Conservation (phyloP, 495 filamentous ascomycete species). For the Hypomontagnella monticulosa region DNA sequence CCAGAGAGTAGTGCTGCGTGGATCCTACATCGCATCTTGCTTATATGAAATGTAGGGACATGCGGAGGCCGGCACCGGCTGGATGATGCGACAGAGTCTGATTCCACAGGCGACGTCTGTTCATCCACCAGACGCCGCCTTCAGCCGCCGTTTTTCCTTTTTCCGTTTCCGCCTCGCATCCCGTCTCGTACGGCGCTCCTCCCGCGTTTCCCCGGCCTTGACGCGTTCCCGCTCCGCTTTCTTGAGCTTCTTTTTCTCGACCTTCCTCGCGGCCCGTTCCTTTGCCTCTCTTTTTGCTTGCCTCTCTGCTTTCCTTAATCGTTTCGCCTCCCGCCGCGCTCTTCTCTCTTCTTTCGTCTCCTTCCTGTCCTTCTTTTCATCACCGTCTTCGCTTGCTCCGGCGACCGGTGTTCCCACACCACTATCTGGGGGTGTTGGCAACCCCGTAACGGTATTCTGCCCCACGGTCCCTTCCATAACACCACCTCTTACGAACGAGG, state of each 20-base stretch:
- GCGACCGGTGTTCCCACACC: constrained; percentile 47
- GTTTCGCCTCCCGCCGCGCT: constrained; percentile 49
- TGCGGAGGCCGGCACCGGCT: too few relatives aligned
- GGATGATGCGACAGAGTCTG: not conserved
- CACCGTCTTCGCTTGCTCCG: constrained; percentile 24
- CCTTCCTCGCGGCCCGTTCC: constrained; percentile 37
- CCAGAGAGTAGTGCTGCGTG: not conserved
- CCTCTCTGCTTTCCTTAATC: constrained; percentile 51
- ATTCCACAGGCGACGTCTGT: not conserved
- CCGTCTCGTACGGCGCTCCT: constrained; percentile 49
- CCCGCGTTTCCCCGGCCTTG: constrained; percentile 49
- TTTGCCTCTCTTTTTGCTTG: constrained; percentile 44
- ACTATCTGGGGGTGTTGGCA: constrained; percentile 40
- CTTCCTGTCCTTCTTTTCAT: constrained; percentile 26
- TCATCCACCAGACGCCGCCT: constrained; percentile 26
- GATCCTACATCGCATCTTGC: not conserved
- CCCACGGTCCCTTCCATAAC: constrained; percentile 72
- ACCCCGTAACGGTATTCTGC: constrained; percentile 34
- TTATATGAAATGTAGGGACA: not conserved
- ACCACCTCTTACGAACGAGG: constrained; percentile 81
- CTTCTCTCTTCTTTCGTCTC: constrained; percentile 51
- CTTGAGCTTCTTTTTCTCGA: constrained; percentile 46
- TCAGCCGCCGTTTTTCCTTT: constrained; percentile 51
- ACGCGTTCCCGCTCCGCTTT: constrained; percentile 42
- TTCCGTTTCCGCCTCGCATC: constrained; percentile 51